Percentiles rank a stretch among this genome's conserved stretches.
These are phyloP conservation scores for Chlorella sp. DNA, from an alignment of 139 green algal genomes.

Conservation along the genomic window DNA sequence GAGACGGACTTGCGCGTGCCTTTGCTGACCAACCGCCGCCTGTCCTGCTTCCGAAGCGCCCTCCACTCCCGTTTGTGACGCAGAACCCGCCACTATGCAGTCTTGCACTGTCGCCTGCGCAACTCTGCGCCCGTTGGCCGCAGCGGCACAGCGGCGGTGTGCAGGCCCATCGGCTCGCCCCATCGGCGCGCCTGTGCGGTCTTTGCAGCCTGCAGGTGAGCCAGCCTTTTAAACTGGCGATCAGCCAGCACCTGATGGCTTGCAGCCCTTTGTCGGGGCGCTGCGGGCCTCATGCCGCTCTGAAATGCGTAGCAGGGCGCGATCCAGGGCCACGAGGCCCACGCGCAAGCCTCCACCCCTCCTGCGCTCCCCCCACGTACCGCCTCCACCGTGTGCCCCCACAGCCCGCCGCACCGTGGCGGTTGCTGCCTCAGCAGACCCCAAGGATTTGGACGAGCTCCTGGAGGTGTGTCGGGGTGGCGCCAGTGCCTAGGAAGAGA, in stretches of 20 bases:
- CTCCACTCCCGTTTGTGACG: neutral
- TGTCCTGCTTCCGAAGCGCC: neutral
- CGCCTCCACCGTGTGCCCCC: neutral
- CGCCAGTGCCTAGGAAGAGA: too few relatives aligned
- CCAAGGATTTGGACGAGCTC: slow-evolving; percentile 37
- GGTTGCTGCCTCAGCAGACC: slow-evolving; percentile 10
- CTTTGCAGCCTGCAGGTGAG: neutral
- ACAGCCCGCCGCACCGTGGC: slow-evolving; percentile 14
- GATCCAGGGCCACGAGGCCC: neutral
- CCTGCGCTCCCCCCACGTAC: neutral
- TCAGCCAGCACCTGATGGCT: neutral
- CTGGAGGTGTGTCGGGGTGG: neutral
- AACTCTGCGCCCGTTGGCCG: neutral
- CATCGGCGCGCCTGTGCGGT: neutral
- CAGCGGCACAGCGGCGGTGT: neutral
- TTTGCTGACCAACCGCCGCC: neutral
- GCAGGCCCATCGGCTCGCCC: neutral
- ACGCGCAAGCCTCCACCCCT: neutral
- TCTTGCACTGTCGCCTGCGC: neutral
- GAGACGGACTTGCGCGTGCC: too few relatives aligned
- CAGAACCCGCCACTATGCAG: neutral
- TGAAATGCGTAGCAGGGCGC: neutral
- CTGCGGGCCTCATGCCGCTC: neutral
- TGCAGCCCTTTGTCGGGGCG: too few relatives aligned
- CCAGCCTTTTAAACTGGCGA: neutral